A percentile compares a stretch with the other conserved stretches of the same genome.
Conservation (phyloP, 2,329 filamentous ascomycete species). For the Rachicladosporium sp. region DNA sequence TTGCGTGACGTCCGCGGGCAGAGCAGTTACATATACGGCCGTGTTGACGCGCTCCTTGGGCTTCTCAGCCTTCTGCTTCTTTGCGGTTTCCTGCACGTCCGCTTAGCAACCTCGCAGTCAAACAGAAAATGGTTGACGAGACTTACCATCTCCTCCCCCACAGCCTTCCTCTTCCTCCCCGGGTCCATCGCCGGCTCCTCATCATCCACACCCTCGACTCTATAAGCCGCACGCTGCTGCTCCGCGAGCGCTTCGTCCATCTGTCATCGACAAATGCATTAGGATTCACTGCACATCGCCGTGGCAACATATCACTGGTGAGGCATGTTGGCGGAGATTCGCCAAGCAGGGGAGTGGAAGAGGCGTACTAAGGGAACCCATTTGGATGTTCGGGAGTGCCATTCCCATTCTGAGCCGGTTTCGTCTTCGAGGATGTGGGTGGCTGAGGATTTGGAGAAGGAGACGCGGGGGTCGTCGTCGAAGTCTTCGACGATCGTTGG, state of each 20-base stretch:
- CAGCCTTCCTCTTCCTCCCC: conserved; percentile 30
- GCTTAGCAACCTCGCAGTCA: not conserved
- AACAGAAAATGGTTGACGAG: not conserved
- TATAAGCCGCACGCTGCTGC: conserved; percentile 51
- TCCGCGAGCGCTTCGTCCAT: conserved; percentile 48
- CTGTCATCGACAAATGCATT: conserved; percentile 24
- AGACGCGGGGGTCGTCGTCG: conserved; percentile 67
- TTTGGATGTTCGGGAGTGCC: conserved; percentile 54
- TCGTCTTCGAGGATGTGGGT: conserved; percentile 69
- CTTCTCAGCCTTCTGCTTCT: conserved; percentile 35
- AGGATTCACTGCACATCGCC: conserved; percentile 2
- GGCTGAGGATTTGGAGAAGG: conserved; percentile 69
- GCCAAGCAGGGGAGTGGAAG: conserved; percentile 13
- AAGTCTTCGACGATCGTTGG: conserved; percentile 54
- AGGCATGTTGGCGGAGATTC: conserved; percentile 10
- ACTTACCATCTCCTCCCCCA: conserved; percentile 21
- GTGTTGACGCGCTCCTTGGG: conserved; percentile 46
- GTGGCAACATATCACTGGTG: not conserved
- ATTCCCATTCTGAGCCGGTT: conserved; percentile 76
- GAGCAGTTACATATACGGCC: conserved; percentile 80
- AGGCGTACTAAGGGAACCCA: conserved; percentile 57
- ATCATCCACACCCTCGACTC: conserved; percentile 47
- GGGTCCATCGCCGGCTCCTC: conserved; percentile 25
- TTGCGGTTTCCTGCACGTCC: conserved; percentile 3
- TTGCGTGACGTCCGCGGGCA: conserved; percentile 66